A percentile compares a stretch with the other conserved stretches of the same genome.
These are phyloP conservation scores for Penicillium riverlandense DNA, from an alignment of 495 filamentous ascomycete species.

Conservation along the genomic window DNA sequence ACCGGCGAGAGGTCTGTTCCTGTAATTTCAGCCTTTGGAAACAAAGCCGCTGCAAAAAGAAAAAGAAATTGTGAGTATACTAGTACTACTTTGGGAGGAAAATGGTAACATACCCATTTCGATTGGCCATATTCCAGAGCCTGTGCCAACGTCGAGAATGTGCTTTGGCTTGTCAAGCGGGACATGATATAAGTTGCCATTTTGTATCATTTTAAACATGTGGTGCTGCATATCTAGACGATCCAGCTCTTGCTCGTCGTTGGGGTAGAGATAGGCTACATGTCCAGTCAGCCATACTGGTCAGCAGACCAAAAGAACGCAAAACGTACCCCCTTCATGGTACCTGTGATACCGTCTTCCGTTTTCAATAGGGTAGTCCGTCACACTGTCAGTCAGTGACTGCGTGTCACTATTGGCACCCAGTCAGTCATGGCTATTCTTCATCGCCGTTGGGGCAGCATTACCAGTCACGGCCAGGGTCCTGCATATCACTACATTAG, in stretches of 20 bases:
- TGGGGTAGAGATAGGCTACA: slow-evolving; percentile 47
- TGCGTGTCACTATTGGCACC: slow-evolving; percentile 33
- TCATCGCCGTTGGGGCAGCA: neutral
- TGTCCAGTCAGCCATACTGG: slow-evolving; percentile 7
- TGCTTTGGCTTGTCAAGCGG: slow-evolving; percentile 47
- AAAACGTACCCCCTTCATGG: slow-evolving; percentile 45
- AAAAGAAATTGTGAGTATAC: neutral
- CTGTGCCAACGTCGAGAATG: slow-evolving; percentile 63
- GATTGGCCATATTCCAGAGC: slow-evolving; percentile 68
- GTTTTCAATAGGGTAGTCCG: slow-evolving; percentile 47
- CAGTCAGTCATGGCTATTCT: slow-evolving; percentile 1
- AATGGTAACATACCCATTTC: slow-evolving; percentile 39
- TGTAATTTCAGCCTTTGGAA: slow-evolving; percentile 48
- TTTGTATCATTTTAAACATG: slow-evolving; percentile 47
- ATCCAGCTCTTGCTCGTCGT: slow-evolving; percentile 50
- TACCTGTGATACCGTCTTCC: slow-evolving; percentile 51
- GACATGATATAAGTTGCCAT: slow-evolving; percentile 48
- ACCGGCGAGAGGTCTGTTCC: slow-evolving; percentile 60
- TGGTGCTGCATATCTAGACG: slow-evolving; percentile 55
- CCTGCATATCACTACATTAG: slow-evolving; percentile 20
- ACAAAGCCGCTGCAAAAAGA: slow-evolving; percentile 31
- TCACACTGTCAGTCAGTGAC: slow-evolving; percentile 44
- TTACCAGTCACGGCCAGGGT: slow-evolving; percentile 17
- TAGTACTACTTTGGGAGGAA: no score
- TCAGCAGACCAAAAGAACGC: neutral